A percentile compares a stretch with the other conserved stretches of the same genome.
Evolutionary conservation across 2,329 filamentous ascomycete genomes (phyloP).

Genomic region (Bipolaris victoriae): DNA sequence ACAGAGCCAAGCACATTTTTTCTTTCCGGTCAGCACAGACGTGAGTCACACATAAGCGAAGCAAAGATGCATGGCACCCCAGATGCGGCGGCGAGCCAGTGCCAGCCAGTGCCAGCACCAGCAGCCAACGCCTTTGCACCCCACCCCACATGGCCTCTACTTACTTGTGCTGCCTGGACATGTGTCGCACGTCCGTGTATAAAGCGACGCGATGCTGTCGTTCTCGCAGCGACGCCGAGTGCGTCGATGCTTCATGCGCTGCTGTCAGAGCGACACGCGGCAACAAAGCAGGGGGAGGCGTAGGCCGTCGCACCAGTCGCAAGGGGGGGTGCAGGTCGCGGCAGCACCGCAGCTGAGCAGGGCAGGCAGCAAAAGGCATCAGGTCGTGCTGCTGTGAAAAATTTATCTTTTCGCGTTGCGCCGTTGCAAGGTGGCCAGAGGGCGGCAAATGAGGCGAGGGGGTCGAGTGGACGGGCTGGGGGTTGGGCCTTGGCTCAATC

Average conservation of each 20-base stretch:
- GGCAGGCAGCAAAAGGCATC: constrained; percentile 3
- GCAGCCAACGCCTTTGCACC: background rate
- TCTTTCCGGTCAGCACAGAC: constrained; percentile 25
- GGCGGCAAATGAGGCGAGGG: constrained; percentile 31
- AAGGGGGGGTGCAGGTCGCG: constrained; percentile 21
- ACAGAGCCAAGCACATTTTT: constrained; percentile 14
- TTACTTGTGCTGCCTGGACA: constrained; percentile 11
- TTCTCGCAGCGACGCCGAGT: constrained; percentile 6
- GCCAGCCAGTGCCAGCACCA: background rate
- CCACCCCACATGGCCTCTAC: background rate
- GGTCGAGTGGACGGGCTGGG: constrained; percentile 29
- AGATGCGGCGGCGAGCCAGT: constrained; percentile 9
- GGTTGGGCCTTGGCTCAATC: constrained; percentile 22
- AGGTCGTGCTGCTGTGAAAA: constrained; percentile 11
- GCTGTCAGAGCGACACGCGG: background rate
- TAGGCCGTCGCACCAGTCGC: constrained; percentile 30
- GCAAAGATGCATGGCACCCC: constrained; percentile 16
- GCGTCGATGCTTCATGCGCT: constrained; percentile 12
- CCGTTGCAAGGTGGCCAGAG: constrained; percentile 11
- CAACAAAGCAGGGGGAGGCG: constrained; percentile 17
- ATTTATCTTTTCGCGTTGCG: constrained; percentile 24
- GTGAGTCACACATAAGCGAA: constrained; percentile 37
- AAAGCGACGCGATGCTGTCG: constrained; percentile 2
- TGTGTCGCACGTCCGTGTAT: background rate
- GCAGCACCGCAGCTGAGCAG: background rate